Evolutionary conservation across 176 grass and related monocot species (phyloP), one percentile per base, ranked within the genome.

Genomic region (Eleusine coracana): DNA sequence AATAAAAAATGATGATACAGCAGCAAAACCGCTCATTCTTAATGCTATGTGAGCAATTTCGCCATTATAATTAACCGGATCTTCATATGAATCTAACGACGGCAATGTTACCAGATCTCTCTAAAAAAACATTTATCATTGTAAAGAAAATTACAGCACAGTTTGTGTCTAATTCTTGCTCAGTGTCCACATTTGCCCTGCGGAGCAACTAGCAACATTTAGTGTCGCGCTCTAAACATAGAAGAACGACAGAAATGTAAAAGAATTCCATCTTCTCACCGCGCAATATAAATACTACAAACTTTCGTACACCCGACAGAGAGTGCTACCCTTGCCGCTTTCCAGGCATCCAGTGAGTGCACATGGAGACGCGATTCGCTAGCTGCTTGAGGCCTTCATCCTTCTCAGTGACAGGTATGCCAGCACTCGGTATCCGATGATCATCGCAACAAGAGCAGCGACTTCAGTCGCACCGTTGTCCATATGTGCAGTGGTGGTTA

Each of bases 331-430:
- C 49, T 49, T 60, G 61, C 27, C 58, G 46, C 42, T 13, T 51
- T 31, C 48, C 7, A 39, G 52, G 56, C 20, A 45, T 86, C 50
- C 68, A 10, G 58, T 73, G 10, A 80, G 48, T 80, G 52, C 51
- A 85, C 5, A 16, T n/a, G 62, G 16, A 23, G 78, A 61, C 23
- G 52, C 20, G 38, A 49, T 81, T 62, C 39, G 40, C 68, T 83
- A 90, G 67, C 25, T 25, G 25, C 68, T 49, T 3, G 59, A 72
- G 75, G 23, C 3, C 42, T 92, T 91, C 77, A 80, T 85, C 84
- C 83, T 70, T 78, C 96, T 91, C 12, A 99, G 86, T 28, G 93
- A 99, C 52, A 96, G 16, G 62, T 99, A 99, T 0, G 96, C 96
- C 54, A 96, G 75, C 79, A 94, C 67, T 15, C 96, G 81, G 80